Evolutionary conservation across 768 basidiomycete species (phyloP).

Genomic region (Termitomyces sp.): DNA sequence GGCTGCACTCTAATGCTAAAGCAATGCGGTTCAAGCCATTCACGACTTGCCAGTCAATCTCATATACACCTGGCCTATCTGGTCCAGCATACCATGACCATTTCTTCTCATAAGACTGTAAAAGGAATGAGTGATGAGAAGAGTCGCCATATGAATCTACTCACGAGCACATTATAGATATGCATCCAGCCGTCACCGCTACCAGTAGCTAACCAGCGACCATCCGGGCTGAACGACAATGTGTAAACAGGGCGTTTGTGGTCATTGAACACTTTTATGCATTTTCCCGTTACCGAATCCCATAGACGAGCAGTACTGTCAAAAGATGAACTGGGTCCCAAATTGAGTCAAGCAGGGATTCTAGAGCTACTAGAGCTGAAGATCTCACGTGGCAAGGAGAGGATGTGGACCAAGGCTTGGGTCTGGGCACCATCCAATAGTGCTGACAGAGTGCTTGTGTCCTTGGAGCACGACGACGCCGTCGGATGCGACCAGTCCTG

Average conservation of each 20-base stretch:
- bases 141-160: constrained; percentile 10
- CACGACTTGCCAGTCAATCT: constrained; percentile 65
- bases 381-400: constrained; percentile 62
- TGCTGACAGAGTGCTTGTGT: constrained; percentile 60
- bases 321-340: constrained; percentile 58
- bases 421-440: constrained; percentile 64
- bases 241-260: constrained; percentile 71
- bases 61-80: constrained; percentile 63
- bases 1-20: constrained; percentile 59
- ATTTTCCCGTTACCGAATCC: constrained; percentile 75
- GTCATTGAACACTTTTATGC: constrained; percentile 64
- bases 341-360: neutral
- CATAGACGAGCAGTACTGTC: constrained; percentile 78
- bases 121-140: neutral
- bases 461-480: constrained; percentile 47
- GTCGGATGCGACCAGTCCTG: constrained; percentile 32
- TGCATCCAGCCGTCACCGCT: constrained; percentile 74
- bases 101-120: constrained; percentile 37
- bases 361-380: neutral
- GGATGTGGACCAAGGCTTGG: constrained; percentile 45
- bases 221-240: constrained; percentile 69
- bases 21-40: constrained; percentile 56
- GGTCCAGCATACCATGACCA: constrained; percentile 62
- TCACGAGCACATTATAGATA: constrained; percentile 64
- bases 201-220: constrained; percentile 67